Percentiles rank a stretch among this genome's conserved stretches.
Evolutionary conservation across 148 eudicot species (phyloP).

Genomic region (Rhododendron griersonianum): DNA sequence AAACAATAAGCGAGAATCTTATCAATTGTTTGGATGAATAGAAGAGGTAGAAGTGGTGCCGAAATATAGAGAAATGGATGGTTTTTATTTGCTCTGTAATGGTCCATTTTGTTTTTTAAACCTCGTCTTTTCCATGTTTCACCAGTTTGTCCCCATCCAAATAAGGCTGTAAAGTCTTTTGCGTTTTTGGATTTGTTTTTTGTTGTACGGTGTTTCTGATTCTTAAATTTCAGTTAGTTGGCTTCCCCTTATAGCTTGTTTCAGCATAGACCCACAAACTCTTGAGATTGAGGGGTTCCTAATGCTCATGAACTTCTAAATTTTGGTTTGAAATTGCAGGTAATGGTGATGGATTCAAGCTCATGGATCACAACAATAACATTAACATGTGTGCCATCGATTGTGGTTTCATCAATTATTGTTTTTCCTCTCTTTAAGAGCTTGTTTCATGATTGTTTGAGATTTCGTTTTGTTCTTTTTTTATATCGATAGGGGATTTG

Average conservation of each 20-base stretch:
- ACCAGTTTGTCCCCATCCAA: not conserved
- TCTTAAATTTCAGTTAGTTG: not conserved
- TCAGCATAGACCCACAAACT: not conserved
- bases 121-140: not conserved
- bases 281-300: not conserved
- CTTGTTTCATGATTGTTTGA: too few relatives aligned
- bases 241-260: not conserved
- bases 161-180: not conserved
- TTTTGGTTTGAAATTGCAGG: constrained; percentile 34
- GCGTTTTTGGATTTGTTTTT: not conserved
- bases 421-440: too few relatives aligned
- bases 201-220: not conserved
- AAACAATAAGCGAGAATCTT: not conserved
- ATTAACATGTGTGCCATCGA: constrained; percentile 12
- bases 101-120: not conserved
- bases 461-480: too few relatives aligned
- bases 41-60: too few relatives aligned
- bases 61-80: not conserved
- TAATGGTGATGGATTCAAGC: constrained; percentile 42
- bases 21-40: not conserved
- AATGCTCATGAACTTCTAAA: not conserved
- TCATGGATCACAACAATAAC: constrained; percentile 31
- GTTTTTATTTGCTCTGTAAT: not conserved
- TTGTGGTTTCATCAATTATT: too few relatives aligned
- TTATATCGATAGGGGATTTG: too few relatives aligned